Evolutionary conservation across 768 basidiomycete genomes (phyloP).

Genomic region (Suillus alpinus): DNA sequence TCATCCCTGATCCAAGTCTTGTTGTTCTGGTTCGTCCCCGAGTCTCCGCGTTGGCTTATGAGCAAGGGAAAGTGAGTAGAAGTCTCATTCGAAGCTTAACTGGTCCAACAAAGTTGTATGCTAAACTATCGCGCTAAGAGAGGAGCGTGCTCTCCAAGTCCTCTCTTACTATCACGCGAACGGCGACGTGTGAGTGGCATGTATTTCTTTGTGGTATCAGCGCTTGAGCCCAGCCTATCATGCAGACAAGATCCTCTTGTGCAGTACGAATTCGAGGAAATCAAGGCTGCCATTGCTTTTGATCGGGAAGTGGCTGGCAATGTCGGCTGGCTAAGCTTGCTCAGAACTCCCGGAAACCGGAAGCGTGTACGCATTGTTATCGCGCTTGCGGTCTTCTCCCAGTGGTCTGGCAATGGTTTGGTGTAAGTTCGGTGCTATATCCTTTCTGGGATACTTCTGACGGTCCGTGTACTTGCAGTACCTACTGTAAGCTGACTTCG

Average conservation of each 20-base stretch:
- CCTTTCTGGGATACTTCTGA: not conserved
- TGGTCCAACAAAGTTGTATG: not conserved
- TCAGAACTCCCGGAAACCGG: conserved; percentile 52
- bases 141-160: conserved; percentile 30
- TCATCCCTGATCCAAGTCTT: conserved; percentile 14
- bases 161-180: conserved; percentile 42
- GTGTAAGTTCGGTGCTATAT: conserved; percentile 23
- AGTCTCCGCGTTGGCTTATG: conserved; percentile 37
- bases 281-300: conserved; percentile 53
- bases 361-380: conserved; percentile 55
- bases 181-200: conserved; percentile 36
- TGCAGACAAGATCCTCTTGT: conserved; percentile 49
- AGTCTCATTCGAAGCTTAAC: not conserved
- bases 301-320: conserved; percentile 39
- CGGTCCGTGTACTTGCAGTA: conserved; percentile 1
- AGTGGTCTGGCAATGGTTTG: conserved; percentile 57
- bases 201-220: not conserved
- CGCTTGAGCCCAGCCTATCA: not conserved
- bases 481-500: conserved; percentile 25
- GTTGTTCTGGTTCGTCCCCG: conserved; percentile 32
- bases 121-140: conserved; percentile 11
- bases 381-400: conserved; percentile 58
- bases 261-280: conserved; percentile 62
- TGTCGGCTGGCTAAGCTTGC: conserved; percentile 45
- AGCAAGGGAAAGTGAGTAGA: conserved; percentile 31